Evolutionary conservation across 768 basidiomycete species (phyloP), one percentile per base, ranked within the genome.

Genomic region (Mycena indigotica): DNA sequence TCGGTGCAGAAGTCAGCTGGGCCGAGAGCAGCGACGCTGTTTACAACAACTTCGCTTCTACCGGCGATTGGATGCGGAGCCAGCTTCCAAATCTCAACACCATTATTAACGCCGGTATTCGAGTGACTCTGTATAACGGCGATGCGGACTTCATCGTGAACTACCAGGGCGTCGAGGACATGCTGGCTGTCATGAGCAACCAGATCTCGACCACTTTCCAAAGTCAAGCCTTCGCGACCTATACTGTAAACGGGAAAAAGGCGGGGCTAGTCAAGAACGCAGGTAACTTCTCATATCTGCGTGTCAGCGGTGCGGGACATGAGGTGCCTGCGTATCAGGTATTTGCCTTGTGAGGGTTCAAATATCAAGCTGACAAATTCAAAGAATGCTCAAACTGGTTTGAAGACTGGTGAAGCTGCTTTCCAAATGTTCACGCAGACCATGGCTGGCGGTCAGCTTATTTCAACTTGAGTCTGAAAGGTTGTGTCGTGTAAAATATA

Each of bases 261-360:
- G 72, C 84, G 4, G 85, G 84, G 3, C 67, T 80, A 29, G 84
- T 72, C 71, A 86, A 86, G 72, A 84, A 83, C 56, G 83, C 84
- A 4, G 84, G 84, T 12, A 81, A 73, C 1, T 75, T 78, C 67
- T 83, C 83, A 6, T 85, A 84, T 59, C 66, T 85, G 15, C 75
- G 84, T 10, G 75, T 84, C 28, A 80, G 70, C 56, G 76, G 76
- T 10, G 77, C 80, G 21, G 79, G 78, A 0, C 79, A 81, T 56
- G 77, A 80, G 53, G 79, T 80, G 16, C 77, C 80, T 25, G 77
- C 79, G 1, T 81, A 81, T 55, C 74, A 70, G 64, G 77, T 76
- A 35, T 35, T 35, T 35, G 32, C 17, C 32, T 35, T 35, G 32
- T 17, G n/a, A n/a, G 39, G 50, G 69, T 51, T 13, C 19, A 2